These are phyloP conservation scores for Aureobasidium mangrovei DNA, from an alignment of 2,329 filamentous ascomycete genomes.

Conservation along the genomic window DNA sequence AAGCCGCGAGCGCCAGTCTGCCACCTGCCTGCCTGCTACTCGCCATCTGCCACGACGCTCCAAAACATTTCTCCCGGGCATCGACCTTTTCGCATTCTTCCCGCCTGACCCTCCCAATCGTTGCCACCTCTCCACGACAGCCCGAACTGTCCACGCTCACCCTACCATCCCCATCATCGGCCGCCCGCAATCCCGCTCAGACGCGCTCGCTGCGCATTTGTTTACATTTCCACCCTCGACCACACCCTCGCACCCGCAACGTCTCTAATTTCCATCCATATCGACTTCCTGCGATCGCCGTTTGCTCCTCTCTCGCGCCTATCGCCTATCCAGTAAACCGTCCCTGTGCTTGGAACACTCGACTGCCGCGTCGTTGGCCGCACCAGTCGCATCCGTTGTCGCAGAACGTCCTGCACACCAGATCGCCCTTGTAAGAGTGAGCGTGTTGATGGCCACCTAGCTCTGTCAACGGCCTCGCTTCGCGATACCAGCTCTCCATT, in stretches of 20 bases:
- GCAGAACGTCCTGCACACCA: not conserved
- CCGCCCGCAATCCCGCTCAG: not conserved
- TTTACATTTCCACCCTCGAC: slow-evolving; percentile 8
- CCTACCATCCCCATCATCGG: too few species aligned
- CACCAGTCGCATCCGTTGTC: slow-evolving; percentile 9
- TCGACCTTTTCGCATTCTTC: slow-evolving; percentile 6
- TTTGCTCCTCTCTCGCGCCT: not conserved
- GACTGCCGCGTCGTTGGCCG: slow-evolving; percentile 8
- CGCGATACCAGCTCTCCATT: slow-evolving; percentile 6
- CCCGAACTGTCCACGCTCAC: not conserved
- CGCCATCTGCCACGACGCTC: not conserved
- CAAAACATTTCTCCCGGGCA: not conserved
- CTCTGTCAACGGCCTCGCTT: slow-evolving; percentile 7
- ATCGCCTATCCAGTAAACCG: slow-evolving; percentile 1
- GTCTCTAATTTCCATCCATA: slow-evolving; percentile 10
- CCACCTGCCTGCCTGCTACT: too few species aligned
- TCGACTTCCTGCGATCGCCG: slow-evolving; percentile 8
- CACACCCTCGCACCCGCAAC: not conserved
- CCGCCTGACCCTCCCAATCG: not conserved
- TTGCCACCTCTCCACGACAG: not conserved
- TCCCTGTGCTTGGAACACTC: not conserved
- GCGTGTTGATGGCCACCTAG: slow-evolving; percentile 13
- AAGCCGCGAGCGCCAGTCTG: too few species aligned
- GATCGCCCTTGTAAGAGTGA: not conserved
- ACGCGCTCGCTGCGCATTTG: not conserved